Conservation (phyloP, 2,329 filamentous ascomycete genomes). For the Botrytis porri region DNA sequence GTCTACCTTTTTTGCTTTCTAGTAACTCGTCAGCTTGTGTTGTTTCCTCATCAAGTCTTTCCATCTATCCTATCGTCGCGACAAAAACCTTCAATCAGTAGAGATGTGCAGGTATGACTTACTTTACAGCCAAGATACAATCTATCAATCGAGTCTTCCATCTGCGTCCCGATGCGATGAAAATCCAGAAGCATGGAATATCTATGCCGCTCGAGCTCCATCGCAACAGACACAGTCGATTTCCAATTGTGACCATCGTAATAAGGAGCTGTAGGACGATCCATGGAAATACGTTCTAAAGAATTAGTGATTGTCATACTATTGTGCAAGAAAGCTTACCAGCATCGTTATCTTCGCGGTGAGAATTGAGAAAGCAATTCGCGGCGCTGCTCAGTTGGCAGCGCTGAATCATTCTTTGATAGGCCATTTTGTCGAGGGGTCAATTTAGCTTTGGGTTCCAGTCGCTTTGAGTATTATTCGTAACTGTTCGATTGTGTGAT, state of each 20-base stretch:
- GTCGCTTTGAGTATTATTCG: background rate
- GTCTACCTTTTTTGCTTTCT: background rate
- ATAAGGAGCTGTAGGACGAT: background rate
- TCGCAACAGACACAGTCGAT: background rate
- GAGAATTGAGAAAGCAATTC: background rate
- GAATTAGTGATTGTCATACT: background rate
- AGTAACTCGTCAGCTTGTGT: background rate
- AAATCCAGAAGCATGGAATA: rapidly evolving
- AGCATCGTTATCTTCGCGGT: rapidly evolving
- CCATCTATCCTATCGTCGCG: background rate
- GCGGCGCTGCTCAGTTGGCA: background rate
- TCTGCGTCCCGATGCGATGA: background rate
- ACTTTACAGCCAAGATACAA: background rate
- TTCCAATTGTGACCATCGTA: background rate
- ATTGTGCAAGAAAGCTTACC: background rate
- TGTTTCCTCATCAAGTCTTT: background rate
- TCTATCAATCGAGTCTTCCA: background rate
- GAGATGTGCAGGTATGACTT: background rate
- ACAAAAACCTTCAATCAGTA: background rate
- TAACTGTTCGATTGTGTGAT: too few relatives aligned
- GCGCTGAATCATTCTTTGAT: background rate
- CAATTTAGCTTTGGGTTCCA: background rate
- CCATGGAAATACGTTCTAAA: rapidly evolving
- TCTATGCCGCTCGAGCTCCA: rapidly evolving
- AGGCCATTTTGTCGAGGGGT: background rate